These are phyloP conservation scores for Spergularia bocconei DNA, from an alignment of 148 eudicot species.

Conservation along the genomic window DNA sequence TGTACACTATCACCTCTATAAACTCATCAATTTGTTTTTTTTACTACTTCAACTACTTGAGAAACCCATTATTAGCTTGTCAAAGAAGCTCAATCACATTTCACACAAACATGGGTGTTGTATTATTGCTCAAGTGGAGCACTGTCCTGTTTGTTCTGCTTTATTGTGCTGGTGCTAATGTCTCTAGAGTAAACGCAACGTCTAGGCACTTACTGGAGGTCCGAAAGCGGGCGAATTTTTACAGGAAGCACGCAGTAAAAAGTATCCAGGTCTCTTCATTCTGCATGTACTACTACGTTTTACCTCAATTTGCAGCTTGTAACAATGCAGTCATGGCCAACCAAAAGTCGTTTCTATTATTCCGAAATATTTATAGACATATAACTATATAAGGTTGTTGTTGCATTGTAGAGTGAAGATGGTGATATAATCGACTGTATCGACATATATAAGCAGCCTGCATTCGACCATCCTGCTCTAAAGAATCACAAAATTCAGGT, in stretches of 20 bases:
- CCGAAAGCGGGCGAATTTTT: not conserved
- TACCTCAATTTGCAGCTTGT: no score
- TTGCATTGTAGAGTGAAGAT: conserved; percentile 27
- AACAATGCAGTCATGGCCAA: no score
- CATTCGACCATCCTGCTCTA: conserved; percentile 27
- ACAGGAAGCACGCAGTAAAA: conserved; percentile 23
- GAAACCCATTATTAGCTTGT: not conserved
- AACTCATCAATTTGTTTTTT: not conserved
- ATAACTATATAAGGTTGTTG: not conserved
- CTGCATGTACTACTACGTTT: not conserved
- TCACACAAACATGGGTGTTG: conserved; percentile 2
- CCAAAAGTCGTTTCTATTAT: not conserved
- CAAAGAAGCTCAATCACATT: not conserved
- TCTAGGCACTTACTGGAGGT: not conserved
- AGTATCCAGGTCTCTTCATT: conserved; percentile 20
- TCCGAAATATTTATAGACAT: not conserved
- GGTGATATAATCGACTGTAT: conserved; percentile 30
- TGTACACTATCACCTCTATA: not conserved
- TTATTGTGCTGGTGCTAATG: conserved; percentile 3
- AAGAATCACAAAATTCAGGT: conserved; percentile 31
- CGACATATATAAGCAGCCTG: conserved; percentile 26
- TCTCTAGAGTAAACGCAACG: not conserved
- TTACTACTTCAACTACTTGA: not conserved
- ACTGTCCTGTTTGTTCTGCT: conserved; percentile 19
- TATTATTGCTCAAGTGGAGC: conserved; percentile 9